A percentile compares a stretch with the other conserved stretches of the same genome.
Evolutionary conservation across 2,329 filamentous ascomycete genomes (phyloP).

Genomic region (Aspergillaceae sp.): DNA sequence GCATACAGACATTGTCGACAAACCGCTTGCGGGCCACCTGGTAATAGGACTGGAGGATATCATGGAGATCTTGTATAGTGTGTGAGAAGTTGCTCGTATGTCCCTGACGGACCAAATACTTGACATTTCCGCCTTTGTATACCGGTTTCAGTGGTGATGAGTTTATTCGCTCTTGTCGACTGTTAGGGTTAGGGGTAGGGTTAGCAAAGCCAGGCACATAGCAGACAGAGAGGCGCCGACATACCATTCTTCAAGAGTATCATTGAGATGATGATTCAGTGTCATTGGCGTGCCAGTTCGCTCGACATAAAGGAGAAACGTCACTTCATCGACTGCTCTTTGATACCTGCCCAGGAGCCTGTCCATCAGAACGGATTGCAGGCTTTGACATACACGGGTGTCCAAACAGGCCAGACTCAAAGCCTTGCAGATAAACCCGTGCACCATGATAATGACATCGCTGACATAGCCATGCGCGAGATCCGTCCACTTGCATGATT

Average conservation of each 20-base stretch:
- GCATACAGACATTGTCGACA: conserved; percentile 53
- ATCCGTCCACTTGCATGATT: conserved; percentile 46
- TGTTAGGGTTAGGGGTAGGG: background rate
- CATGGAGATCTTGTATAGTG: conserved; percentile 45
- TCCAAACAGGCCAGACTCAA: conserved; percentile 41
- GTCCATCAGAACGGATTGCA: conserved; percentile 40
- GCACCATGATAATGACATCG: conserved; percentile 44
- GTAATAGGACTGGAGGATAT: conserved; percentile 55
- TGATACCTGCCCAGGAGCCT: conserved; percentile 41
- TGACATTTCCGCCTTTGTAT: no score
- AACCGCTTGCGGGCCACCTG: conserved; percentile 53
- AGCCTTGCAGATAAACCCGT: conserved; percentile 43
- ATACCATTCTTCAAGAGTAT: conserved; percentile 34
- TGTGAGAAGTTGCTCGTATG: conserved; percentile 9
- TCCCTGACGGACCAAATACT: no score
- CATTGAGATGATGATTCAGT: conserved; percentile 44
- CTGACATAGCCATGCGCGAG: conserved; percentile 45
- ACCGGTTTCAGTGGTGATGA: no score
- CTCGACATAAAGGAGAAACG: conserved; percentile 48
- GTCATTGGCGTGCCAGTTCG: conserved; percentile 40
- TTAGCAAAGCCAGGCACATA: background rate
- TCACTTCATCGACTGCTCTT: conserved; percentile 41
- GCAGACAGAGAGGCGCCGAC: conserved; percentile 2
- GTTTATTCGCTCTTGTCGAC: no score
- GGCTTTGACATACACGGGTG: conserved; percentile 29